Evolutionary conservation across 2,329 filamentous ascomycete species (phyloP), one percentile per base, ranked within the genome.

Genomic region (Hirsutella minnesotensis): DNA sequence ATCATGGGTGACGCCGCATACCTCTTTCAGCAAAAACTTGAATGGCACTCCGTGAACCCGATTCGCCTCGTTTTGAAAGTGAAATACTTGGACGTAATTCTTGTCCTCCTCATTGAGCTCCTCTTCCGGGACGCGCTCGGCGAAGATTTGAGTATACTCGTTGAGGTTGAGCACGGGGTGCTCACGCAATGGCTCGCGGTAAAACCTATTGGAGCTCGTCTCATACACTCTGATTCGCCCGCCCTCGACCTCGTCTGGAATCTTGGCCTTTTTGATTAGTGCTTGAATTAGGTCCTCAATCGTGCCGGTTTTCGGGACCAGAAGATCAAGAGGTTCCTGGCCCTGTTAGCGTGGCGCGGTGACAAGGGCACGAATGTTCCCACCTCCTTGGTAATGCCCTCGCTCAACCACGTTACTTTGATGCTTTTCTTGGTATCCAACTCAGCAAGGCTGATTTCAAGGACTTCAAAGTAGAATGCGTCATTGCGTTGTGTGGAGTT

Each of bases 381-480:
- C 63, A 86, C 85, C 66, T 95, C 89, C 68, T 95, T 96, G 10
- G 79, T 79, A 48, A 96, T 83, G 36, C 92, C 92, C 49, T 98
- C 92, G 34, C 82, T 84, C 38, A 98, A 69, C 79, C 84, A 90
- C 1, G 73, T 85, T 39, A 98, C 66, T 60, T 86, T 90, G 49
- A 96, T 68, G 44, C 70, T 78, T 68, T 94, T 95, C 69, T 94
- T 92, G 44, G 86, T 92, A 57, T 98, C 92, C 36, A 94, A 72
- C 61, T 98, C 94, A 20, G 86, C 84, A 38, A 98, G 66, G 54
- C 87, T 95, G 70, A 95, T 94, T 49, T 98, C 92, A 34, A 98
- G 68, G 22, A 96, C 78, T 60, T 98, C 92, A 57, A 89, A 98
- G 61, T 82, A 96, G 41, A 98, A 70, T 1, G 83, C 78, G 61